A percentile compares a stretch with the other conserved stretches of the same genome.
Conservation (phyloP, 768 basidiomycete species). For the Fistulinella prunicolor region DNA sequence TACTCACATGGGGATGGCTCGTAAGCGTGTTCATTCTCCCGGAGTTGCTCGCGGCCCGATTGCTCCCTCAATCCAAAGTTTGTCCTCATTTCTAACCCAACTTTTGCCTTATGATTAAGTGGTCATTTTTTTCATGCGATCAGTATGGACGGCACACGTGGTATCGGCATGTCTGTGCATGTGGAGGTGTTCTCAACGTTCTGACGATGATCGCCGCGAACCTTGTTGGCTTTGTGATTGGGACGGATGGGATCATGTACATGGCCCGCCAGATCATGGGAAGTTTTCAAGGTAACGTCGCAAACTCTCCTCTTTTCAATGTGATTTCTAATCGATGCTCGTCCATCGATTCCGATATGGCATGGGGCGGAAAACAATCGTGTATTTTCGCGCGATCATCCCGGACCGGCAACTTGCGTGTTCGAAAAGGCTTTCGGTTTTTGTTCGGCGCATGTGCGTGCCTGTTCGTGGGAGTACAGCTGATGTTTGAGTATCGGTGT, state of each 20-base stretch:
- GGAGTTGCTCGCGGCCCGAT: slow-evolving; percentile 61
- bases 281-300: slow-evolving; percentile 56
- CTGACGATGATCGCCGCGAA: slow-evolving; percentile 91
- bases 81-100: slow-evolving; percentile 1
- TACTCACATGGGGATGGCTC: slow-evolving; percentile 97
- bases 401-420: not conserved
- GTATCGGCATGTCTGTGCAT: slow-evolving; percentile 84
- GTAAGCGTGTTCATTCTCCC: slow-evolving; percentile 87
- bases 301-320: not conserved
- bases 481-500: slow-evolving; percentile 96
- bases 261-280: slow-evolving; percentile 62
- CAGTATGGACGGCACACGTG: slow-evolving; percentile 69
- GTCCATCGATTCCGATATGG: not conserved
- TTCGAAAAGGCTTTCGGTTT: slow-evolving; percentile 58
- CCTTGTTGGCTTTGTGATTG: slow-evolving; percentile 92
- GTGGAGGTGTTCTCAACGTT: slow-evolving; percentile 82
- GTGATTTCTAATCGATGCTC: not conserved
- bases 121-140: slow-evolving; percentile 1
- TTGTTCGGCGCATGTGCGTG: slow-evolving; percentile 54
- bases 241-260: slow-evolving; percentile 72
- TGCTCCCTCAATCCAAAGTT: slow-evolving; percentile 67
- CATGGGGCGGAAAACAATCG: not conserved
- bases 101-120: not conserved
- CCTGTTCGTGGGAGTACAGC: slow-evolving; percentile 78
- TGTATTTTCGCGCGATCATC: not conserved